Evolutionary conservation across 768 basidiomycete genomes (phyloP).

Genomic region (Mycena kentingensis): DNA sequence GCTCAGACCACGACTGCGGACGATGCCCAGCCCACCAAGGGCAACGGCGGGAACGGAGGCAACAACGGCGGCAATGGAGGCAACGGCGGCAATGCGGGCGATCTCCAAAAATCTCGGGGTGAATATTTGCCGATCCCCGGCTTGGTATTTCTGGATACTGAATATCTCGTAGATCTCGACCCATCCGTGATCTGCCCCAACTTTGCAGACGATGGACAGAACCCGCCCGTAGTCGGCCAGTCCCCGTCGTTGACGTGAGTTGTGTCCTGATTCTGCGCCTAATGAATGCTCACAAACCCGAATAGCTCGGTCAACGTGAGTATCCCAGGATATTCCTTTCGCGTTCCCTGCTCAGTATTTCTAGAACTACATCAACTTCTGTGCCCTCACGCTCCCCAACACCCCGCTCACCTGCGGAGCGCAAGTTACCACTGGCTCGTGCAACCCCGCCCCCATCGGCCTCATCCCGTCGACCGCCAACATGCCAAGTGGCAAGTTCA

Average conservation of each 20-base stretch:
- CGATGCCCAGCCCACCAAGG: too few species aligned
- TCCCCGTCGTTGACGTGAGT: slow-evolving; percentile 52
- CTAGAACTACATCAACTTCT: slow-evolving; percentile 64
- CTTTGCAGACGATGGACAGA: slow-evolving; percentile 2
- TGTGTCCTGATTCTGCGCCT: too few species aligned
- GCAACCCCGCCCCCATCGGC: slow-evolving; percentile 60
- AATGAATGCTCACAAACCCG: too few species aligned
- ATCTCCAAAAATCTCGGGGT: slow-evolving; percentile 44
- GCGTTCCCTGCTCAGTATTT: too few species aligned
- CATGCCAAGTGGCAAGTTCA: slow-evolving; percentile 52
- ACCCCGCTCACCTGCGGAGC: slow-evolving; percentile 56
- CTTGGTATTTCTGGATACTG: neutral
- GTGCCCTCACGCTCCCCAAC: slow-evolving; percentile 39
- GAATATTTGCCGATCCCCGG: neutral
- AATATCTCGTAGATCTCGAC: neutral
- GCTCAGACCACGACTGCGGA: too few species aligned
- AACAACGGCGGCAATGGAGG: slow-evolving; percentile 20
- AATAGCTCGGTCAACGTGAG: too few species aligned
- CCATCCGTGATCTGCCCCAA: neutral
- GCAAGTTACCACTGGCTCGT: slow-evolving; percentile 51
- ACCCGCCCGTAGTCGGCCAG: slow-evolving; percentile 36
- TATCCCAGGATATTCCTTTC: too few species aligned
- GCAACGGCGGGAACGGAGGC: slow-evolving; percentile 14
- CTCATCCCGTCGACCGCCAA: slow-evolving; percentile 48
- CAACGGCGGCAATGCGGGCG: slow-evolving; percentile 5